These are phyloP conservation scores for Claviceps africana DNA, from an alignment of 2,329 filamentous ascomycete species.

Conservation along the genomic window DNA sequence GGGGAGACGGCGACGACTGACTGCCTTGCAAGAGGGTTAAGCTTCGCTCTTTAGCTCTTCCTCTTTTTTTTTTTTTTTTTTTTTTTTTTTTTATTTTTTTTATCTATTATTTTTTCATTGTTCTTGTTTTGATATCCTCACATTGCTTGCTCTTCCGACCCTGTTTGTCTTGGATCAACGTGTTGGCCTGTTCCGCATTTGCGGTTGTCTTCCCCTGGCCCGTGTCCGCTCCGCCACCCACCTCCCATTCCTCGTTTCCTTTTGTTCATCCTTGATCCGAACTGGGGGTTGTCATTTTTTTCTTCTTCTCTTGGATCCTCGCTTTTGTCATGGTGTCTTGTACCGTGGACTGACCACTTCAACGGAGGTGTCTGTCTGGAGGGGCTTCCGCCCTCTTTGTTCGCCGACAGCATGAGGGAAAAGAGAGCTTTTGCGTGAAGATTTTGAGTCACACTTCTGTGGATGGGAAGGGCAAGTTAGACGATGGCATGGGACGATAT, in stretches of 20 bases:
- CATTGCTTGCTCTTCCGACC: background rate
- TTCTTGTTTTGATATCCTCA: background rate
- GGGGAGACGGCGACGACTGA: background rate
- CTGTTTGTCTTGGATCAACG: background rate
- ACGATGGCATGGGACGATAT: background rate
- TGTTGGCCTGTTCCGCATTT: background rate
- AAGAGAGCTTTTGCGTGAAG: too few relatives aligned
- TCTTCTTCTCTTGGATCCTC: too few relatives aligned
- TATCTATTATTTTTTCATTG: constrained; percentile 4
- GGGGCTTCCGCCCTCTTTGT: too few relatives aligned
- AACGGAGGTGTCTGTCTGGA: too few relatives aligned
- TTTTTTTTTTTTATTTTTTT: background rate
- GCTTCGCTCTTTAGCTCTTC: background rate
- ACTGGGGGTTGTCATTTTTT: background rate
- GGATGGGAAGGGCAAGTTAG: background rate
- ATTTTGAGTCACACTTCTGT: too few relatives aligned
- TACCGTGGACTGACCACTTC: too few relatives aligned
- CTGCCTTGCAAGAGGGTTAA: background rate
- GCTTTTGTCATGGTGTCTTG: too few relatives aligned
- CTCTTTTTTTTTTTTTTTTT: background rate
- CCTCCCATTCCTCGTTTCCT: background rate
- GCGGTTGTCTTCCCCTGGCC: background rate
- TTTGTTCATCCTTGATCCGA: background rate
- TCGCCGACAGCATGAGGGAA: too few relatives aligned
- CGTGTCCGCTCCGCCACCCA: background rate